Evolutionary conservation across 2,329 filamentous ascomycete genomes (phyloP).

Genomic region (Sordariomycetes sp.): DNA sequence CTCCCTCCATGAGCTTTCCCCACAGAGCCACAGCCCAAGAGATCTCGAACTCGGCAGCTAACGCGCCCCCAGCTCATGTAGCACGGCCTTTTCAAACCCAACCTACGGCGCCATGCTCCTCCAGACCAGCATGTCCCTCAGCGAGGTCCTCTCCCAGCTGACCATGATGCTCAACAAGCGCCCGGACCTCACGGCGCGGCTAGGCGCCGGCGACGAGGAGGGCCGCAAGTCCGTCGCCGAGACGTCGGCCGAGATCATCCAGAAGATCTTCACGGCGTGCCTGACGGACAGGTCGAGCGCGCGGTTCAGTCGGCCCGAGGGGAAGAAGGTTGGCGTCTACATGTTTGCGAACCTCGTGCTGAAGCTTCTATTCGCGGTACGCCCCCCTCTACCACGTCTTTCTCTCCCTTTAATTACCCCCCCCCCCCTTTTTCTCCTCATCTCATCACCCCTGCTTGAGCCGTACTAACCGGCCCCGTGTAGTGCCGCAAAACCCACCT

Average conservation of each 20-base stretch:
- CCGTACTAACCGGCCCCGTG: neutral
- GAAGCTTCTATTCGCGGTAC: constrained; percentile 71
- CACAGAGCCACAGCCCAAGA: neutral
- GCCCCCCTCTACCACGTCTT: constrained; percentile 11
- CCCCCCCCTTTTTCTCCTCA: neutral
- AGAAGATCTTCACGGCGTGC: constrained; percentile 84
- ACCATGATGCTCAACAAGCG: constrained; percentile 74
- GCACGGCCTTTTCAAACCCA: constrained; percentile 67
- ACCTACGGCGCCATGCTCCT: constrained; percentile 72
- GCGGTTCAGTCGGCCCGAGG: constrained; percentile 56
- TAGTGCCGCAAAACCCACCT: constrained; percentile 71
- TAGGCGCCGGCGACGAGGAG: constrained; percentile 50
- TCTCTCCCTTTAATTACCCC: neutral
- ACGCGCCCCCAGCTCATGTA: constrained; percentile 51
- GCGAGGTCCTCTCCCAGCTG: constrained; percentile 65
- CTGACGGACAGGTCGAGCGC: constrained; percentile 65
- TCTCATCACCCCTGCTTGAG: no score
- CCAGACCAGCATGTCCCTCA: constrained; percentile 71
- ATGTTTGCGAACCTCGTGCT: constrained; percentile 83
- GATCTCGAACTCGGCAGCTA: neutral
- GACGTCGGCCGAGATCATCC: constrained; percentile 75
- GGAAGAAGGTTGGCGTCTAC: constrained; percentile 81
- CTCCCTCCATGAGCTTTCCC: neutral
- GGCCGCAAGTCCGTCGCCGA: constrained; percentile 72
- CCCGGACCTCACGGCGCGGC: constrained; percentile 60